A percentile compares a stretch with the other conserved stretches of the same genome.
Evolutionary conservation across 805 yeast genomes (phyloP).

Genomic region (Barnettozyma sp.): DNA sequence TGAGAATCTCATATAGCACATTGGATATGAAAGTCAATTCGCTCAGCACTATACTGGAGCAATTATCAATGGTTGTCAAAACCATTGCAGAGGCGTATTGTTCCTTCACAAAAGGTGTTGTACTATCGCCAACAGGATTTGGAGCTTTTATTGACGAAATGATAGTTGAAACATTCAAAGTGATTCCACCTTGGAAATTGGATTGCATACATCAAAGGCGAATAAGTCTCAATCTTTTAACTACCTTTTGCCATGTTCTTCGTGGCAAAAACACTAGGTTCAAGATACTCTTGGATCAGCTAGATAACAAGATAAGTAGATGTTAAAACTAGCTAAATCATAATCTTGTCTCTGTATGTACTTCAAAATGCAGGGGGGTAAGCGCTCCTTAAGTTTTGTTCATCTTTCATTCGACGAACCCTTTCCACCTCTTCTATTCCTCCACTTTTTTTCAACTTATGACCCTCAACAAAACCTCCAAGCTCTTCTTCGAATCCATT

Average conservation of each 20-base stretch:
- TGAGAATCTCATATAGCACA: slow-evolving; percentile 29
- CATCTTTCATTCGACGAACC: slow-evolving; percentile 57
- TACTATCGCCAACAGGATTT: slow-evolving; percentile 5
- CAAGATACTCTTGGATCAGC: slow-evolving; percentile 8
- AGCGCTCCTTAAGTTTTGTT: slow-evolving; percentile 54
- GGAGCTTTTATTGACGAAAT: slow-evolving; percentile 7
- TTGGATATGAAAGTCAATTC: slow-evolving; percentile 21
- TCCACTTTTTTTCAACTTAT: slow-evolving; percentile 72
- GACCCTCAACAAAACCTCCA: slow-evolving; percentile 75
- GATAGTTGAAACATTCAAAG: slow-evolving; percentile 1
- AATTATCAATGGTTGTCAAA: slow-evolving; percentile 12
- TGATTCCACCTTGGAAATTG: not conserved
- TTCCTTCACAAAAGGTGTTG: slow-evolving; percentile 3
- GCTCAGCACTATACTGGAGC: slow-evolving; percentile 16
- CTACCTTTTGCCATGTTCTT: slow-evolving; percentile 13
- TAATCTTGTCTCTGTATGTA: too few species aligned
- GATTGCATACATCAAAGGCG: not conserved
- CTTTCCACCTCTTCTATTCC: slow-evolving; percentile 86
- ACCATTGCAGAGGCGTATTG: slow-evolving; percentile 21
- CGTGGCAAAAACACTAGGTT: slow-evolving; percentile 12
- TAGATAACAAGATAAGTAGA: not conserved
- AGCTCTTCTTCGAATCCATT: slow-evolving; percentile 81
- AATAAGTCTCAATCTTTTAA: slow-evolving; percentile 1
- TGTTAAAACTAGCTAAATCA: not conserved
- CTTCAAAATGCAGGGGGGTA: slow-evolving; percentile 28